Percentiles rank a stretch among this genome's conserved stretches.
phyloP scores from a whole-genome alignment of 148 eudicot genomes.

The Euryodendron excelsum region DNA sequence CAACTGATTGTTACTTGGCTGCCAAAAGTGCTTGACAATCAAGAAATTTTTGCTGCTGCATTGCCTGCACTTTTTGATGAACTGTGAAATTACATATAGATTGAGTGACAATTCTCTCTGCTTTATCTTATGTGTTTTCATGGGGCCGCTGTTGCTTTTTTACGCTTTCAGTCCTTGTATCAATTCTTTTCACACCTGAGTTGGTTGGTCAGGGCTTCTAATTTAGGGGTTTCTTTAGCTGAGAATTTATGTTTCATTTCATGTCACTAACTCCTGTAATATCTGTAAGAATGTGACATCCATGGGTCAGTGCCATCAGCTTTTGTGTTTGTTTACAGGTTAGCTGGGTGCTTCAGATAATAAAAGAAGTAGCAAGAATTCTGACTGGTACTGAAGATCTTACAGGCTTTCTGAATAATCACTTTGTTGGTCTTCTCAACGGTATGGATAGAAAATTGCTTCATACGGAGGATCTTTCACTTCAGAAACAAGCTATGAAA shows the following conservation, averaged over 20 bases:
- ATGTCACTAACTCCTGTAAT: conserved; percentile 1
- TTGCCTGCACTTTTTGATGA: conserved; percentile 80
- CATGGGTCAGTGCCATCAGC: not conserved
- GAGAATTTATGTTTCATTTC: not conserved
- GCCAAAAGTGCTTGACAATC: conserved; percentile 76
- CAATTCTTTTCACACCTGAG: conserved; percentile 5
- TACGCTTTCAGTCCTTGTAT: not conserved
- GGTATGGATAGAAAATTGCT: conserved; percentile 86
- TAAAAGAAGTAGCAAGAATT: conserved; percentile 76
- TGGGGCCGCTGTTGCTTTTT: not conserved
- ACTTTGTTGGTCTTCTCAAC: conserved; percentile 87
- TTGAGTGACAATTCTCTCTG: not conserved
- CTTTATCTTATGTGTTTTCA: not conserved
- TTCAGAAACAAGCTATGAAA: conserved; percentile 83
- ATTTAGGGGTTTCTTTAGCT: not conserved
- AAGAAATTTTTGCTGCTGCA: conserved; percentile 82
- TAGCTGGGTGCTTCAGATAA: conserved; percentile 78
- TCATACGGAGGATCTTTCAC: conserved; percentile 60
- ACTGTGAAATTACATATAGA: not conserved
- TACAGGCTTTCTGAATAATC: conserved; percentile 80
- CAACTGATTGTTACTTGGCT: conserved; percentile 66
- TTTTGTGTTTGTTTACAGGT: conserved; percentile 51
- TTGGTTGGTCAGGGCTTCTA: not conserved
- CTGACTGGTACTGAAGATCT: conserved; percentile 73
- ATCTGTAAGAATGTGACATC: not conserved